Evolutionary conservation across 371 early-diverging fungal genomes (phyloP), one percentile per base, ranked within the genome.

Genomic region (Mucor mucedo): DNA sequence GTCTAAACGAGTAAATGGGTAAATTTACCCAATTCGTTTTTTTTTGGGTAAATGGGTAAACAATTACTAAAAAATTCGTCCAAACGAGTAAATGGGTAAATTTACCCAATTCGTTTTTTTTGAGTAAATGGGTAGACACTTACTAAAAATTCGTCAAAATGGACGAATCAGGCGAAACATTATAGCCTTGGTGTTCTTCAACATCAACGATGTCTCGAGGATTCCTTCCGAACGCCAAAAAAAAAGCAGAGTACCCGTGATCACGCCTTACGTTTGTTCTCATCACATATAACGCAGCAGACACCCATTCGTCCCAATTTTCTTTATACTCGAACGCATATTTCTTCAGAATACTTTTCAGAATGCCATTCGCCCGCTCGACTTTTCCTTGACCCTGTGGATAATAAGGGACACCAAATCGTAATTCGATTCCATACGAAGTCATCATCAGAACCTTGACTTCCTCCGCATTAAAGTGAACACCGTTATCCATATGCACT

Each of bases 331-430:
- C 4, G 13, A n/a, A 21, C n/a, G 38, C 14, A 8, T 54, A 54
- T 16, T 55, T 55, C 29, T 55, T 55, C 11, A 55, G 9, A 9
- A 42, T 29, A 5, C 28, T 14, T 29, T 55, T 55, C 7, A 55
- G 29, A 4, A n/a, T 10, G 40, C 32, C 14, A 44, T 42, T 55
- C 6, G 32, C 32, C 3, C 56, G 5, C 42, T 55, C 56, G 3
- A 55, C 56, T n/a, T 55, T 55, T 5, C 56, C 42, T 44, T 55
- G 56, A 8, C 44, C 44, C 30, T 55, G 56, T 5, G 44, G 44
- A 28, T 42, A 13, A 5, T 10, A 44, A 4, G 44, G 44, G 6
- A 44, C 29, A 28, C 56, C 42, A 27, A 55, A 28, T 29, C 29
- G 6, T 5, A 49, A 8, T 28, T 49, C 9, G 13, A 49, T 49